Percentiles rank a stretch among this genome's conserved stretches.
Evolutionary conservation across 2,329 filamentous ascomycete genomes (phyloP).

Genomic region (Colletotrichum sojae): DNA sequence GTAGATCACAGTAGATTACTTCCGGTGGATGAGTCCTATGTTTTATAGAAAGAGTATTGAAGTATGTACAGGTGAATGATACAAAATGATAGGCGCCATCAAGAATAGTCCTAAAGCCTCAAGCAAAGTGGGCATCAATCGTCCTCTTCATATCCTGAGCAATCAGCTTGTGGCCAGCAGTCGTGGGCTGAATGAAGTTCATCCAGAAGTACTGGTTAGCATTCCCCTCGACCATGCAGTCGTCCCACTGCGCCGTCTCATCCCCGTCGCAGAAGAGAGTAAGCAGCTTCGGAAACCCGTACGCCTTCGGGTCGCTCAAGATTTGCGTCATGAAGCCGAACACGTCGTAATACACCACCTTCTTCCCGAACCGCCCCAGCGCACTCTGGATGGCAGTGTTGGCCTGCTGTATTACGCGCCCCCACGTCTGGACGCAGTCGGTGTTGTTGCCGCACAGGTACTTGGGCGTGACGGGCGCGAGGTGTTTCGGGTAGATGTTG

Average conservation of each 20-base stretch:
- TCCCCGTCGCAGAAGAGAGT: constrained; percentile 13
- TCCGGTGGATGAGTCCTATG: not conserved
- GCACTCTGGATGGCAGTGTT: constrained; percentile 7
- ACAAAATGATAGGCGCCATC: not conserved
- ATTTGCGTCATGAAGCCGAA: constrained; percentile 19
- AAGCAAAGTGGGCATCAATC: constrained; percentile 4
- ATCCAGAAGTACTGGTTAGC: constrained; percentile 28
- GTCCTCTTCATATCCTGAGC: constrained; percentile 16
- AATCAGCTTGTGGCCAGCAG: constrained; percentile 19
- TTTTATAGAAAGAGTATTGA: not conserved
- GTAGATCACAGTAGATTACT: not conserved
- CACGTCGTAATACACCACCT: constrained; percentile 16
- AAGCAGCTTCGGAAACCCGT: constrained; percentile 10
- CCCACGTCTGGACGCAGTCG: constrained; percentile 12
- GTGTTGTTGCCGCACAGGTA: constrained; percentile 9
- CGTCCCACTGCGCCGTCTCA: constrained; percentile 20
- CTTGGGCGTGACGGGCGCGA: constrained; percentile 1
- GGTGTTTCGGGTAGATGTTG: constrained; percentile 9
- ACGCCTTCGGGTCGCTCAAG: constrained; percentile 5
- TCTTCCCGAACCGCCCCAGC: constrained; percentile 11
- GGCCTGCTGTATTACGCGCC: not conserved
- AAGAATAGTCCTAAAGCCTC: not conserved
- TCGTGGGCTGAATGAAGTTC: constrained; percentile 28
- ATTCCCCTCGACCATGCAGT: constrained; percentile 19
- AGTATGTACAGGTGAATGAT: constrained; percentile 1